These are phyloP conservation scores for Penstemon barbatus DNA, from an alignment of 257 asterid species.

Conservation along the genomic window DNA sequence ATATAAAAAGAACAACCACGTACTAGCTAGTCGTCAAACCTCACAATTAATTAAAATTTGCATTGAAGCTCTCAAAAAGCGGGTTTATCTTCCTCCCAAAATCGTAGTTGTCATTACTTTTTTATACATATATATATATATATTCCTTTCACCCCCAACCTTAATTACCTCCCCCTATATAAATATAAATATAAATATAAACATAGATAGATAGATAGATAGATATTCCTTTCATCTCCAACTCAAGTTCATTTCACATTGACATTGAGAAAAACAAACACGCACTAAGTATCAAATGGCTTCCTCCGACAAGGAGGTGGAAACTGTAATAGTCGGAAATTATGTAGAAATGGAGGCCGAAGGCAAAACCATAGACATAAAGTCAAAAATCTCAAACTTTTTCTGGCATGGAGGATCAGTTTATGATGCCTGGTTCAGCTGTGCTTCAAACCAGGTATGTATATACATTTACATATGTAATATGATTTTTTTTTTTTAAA, in stretches of 20 bases:
- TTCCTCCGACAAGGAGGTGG: constrained; percentile 32
- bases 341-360: constrained; percentile 42
- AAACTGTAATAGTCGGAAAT: constrained; percentile 39
- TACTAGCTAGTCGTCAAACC: background rate
- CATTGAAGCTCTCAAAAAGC: constrained; percentile 18
- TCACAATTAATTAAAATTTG: background rate
- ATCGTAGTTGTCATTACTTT: background rate
- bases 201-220: background rate
- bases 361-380: constrained; percentile 21
- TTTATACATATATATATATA: too few relatives aligned
- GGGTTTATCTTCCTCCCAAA: constrained; percentile 24
- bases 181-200: constrained; percentile 1
- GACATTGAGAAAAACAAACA: background rate
- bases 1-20: background rate
- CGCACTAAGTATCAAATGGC: constrained; percentile 7
- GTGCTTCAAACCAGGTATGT: constrained; percentile 31
- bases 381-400: constrained; percentile 34
- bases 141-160: constrained; percentile 6
- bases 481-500: too few relatives aligned
- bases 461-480: background rate
- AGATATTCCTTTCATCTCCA: background rate
- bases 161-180: background rate
- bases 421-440: constrained; percentile 48
- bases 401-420: constrained; percentile 54
- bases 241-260: background rate